Evolutionary conservation across 768 basidiomycete genomes (phyloP).

Genomic region (Suillus clintonianus): DNA sequence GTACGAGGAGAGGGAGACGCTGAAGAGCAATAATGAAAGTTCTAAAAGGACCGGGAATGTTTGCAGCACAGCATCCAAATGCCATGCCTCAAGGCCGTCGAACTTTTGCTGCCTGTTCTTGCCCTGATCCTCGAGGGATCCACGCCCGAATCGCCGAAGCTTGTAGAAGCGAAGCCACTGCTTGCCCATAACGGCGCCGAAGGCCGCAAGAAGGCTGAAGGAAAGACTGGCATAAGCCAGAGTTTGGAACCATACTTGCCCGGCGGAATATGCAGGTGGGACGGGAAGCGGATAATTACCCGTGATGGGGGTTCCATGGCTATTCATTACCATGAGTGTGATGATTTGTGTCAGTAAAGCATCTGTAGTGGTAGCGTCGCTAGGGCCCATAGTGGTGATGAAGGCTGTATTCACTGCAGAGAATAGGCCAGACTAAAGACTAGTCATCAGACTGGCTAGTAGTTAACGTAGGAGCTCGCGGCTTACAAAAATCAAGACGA

Average conservation of each 20-base stretch:
- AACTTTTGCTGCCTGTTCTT: conserved; percentile 11
- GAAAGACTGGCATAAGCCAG: conserved; percentile 14
- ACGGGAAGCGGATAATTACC: background rate
- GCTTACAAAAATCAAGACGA: conserved; percentile 5
- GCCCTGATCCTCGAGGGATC: conserved; percentile 9
- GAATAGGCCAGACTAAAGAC: conserved; percentile 14
- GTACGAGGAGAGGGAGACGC: conserved; percentile 11
- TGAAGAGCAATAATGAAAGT: conserved; percentile 15
- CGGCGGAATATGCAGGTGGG: background rate
- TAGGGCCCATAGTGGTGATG: conserved; percentile 5
- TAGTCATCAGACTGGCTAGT: background rate
- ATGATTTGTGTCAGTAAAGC: conserved; percentile 1
- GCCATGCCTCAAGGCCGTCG: conserved; percentile 13
- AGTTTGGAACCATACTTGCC: conserved; percentile 11
- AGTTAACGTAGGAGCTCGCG: background rate
- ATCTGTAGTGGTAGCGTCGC: conserved; percentile 2
- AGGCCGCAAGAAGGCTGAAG: conserved; percentile 14
- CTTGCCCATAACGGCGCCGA: conserved; percentile 16
- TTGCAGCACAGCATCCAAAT: conserved; percentile 15
- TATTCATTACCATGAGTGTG: conserved; percentile 7
- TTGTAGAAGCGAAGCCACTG: conserved; percentile 13
- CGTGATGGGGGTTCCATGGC: conserved; percentile 1
- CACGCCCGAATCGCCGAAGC: background rate
- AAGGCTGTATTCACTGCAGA: conserved; percentile 16
- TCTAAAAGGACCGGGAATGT: conserved; percentile 14